phyloP scores from a whole-genome alignment of 306 rosid species.

The Trifolium dubium region DNA sequence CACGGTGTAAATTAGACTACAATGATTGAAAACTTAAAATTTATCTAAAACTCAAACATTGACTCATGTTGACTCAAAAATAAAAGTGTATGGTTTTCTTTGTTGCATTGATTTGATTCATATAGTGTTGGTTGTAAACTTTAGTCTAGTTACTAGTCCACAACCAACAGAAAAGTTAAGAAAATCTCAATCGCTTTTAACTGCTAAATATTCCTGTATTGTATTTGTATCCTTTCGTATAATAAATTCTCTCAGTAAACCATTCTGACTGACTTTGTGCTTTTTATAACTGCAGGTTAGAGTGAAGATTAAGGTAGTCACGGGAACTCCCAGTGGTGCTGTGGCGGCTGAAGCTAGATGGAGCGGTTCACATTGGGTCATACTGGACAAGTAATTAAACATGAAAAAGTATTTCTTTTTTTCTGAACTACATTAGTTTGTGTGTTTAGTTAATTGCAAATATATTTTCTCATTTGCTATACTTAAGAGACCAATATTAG shows the following conservation, averaged over 20 bases:
- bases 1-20: no score
- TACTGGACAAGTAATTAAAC: conserved; percentile 97
- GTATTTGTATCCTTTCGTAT: background rate
- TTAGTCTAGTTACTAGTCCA: no score
- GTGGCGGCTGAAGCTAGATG: conserved; percentile 92
- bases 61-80: no score
- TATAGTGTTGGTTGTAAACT: no score
- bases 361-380: conserved; percentile 90
- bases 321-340: conserved; percentile 71
- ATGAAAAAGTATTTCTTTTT: conserved; percentile 73
- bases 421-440: conserved; percentile 57
- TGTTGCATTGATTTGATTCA: no score
- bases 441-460: conserved; percentile 35
- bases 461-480: conserved; percentile 28
- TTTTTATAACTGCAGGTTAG: conserved; percentile 65
- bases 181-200: background rate
- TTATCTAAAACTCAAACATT: no score
- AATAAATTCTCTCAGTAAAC: background rate
- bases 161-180: background rate
- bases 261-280: background rate
- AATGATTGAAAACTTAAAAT: no score
- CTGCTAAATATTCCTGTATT: background rate
- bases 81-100: no score
- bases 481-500: conserved; percentile 3
- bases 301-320: conserved; percentile 86